Conservation (phyloP, 1,284 basidiomycete genomes). For the Phenoliferia sp. region DNA sequence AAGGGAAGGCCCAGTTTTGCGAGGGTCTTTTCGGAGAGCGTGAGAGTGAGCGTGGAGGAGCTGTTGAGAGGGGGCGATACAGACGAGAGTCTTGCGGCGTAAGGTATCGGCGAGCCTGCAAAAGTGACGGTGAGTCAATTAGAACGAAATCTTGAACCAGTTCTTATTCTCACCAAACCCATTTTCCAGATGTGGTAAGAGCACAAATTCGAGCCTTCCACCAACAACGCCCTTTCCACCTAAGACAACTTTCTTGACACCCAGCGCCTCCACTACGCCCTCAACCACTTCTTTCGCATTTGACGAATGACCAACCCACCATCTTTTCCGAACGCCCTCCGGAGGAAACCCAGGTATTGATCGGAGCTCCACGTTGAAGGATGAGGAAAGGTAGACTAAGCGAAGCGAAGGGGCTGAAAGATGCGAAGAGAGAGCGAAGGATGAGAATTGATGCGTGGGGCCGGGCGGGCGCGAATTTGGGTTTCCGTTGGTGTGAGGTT, state of each 20-base stretch:
- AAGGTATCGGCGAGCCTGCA: neutral
- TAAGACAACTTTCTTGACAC: constrained; percentile 54
- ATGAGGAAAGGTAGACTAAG: constrained; percentile 8
- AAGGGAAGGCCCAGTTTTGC: constrained; percentile 41
- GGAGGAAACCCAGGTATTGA: constrained; percentile 73
- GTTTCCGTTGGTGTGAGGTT: neutral
- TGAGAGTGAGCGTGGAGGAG: constrained; percentile 22
- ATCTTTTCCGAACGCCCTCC: constrained; percentile 60
- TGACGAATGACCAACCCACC: constrained; percentile 52
- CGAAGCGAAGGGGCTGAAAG: constrained; percentile 49
- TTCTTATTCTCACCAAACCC: neutral
- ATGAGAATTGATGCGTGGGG: constrained; percentile 54
- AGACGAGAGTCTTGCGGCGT: constrained; percentile 11
- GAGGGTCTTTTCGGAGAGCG: constrained; percentile 41
- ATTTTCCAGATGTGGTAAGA: constrained; percentile 1
- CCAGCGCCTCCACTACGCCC: constrained; percentile 58
- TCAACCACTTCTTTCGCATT: constrained; percentile 56
- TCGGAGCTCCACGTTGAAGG: constrained; percentile 3
- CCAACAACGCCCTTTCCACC: constrained; percentile 41
- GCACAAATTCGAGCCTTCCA: constrained; percentile 36
- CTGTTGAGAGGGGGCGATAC: constrained; percentile 2
- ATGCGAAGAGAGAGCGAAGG: constrained; percentile 65
- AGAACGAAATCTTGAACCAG: neutral
- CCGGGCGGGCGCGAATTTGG: constrained; percentile 28
- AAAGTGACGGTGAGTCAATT: too few relatives aligned